Conservation (phyloP, 2,329 filamentous ascomycete species). For the Pseudogymnoascus sp. region DNA sequence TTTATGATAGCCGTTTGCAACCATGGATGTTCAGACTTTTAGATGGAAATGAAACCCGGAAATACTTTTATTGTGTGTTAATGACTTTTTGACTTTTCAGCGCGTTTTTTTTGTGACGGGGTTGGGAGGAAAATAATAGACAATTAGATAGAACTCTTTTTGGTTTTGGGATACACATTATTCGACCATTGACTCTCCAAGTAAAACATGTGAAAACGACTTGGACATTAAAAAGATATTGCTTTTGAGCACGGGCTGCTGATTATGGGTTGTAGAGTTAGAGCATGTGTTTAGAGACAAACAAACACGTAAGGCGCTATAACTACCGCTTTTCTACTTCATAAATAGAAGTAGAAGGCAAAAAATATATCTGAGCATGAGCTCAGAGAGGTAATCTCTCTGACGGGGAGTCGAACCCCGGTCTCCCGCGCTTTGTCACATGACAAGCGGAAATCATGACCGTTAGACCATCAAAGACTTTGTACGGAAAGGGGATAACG, state of each 20-base stretch:
- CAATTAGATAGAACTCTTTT: not conserved
- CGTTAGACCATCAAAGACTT: slow-evolving; percentile 21
- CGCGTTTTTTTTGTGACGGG: not conserved
- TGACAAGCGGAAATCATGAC: slow-evolving; percentile 25
- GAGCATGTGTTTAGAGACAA: not conserved
- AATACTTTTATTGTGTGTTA: slow-evolving; percentile 4
- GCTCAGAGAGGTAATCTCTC: slow-evolving; percentile 12
- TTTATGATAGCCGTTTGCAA: slow-evolving; percentile 7
- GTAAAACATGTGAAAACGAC: not conserved
- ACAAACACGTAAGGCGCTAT: not conserved
- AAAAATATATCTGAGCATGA: slow-evolving; percentile 7
- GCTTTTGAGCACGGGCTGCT: not conserved
- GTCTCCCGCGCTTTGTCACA: slow-evolving; percentile 15
- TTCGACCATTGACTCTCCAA: not conserved
- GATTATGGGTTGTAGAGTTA: not conserved
- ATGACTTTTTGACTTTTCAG: slow-evolving; percentile 1
- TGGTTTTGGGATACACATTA: not conserved
- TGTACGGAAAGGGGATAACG: not conserved
- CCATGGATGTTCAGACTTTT: slow-evolving; percentile 7
- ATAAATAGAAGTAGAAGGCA: no score
- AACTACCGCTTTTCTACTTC: no score
- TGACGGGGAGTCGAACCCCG: slow-evolving; percentile 16
- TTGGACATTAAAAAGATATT: not conserved
- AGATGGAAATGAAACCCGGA: slow-evolving; percentile 8
- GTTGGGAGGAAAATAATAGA: not conserved